Base-by-base conservation (phyloP, 2,329 filamentous ascomycete species). In the Aureobasidium sp. region DNA sequence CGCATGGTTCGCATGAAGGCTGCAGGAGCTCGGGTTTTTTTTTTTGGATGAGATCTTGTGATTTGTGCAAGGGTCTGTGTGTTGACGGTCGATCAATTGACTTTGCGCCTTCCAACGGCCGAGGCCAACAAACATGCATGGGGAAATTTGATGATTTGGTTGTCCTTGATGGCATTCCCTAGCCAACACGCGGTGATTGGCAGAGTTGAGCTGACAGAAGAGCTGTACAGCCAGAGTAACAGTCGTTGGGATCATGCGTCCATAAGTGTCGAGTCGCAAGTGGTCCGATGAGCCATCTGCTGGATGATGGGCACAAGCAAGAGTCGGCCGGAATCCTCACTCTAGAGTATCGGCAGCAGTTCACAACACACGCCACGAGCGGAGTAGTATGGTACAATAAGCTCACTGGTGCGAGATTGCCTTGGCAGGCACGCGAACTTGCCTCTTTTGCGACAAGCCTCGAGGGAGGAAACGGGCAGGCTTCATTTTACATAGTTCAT, bases 371-470 rank as follows among this genome's bases (percentile, higher is more conserved):
- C 54, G 54, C 54, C 54, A 58, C 35, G 33, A 7, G 22, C 22
- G 40, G 29, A 48, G 19, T 48, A 58, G 49, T 39, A 42, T 50
- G 45, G n/a, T 40, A 39, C 35, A 39, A 39, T 44, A 57, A 40
- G 53, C 27, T 57, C 53, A 57, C 29, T 57, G 53, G 53, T 27
- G 40, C 54, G 57, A 50, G 45, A 60, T 60, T 50, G 15, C 35
- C 57, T 60, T 60, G 57, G 57, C 57, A 60, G 57, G 57, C 57
- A 60, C 57, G 57, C 45, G n/a, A 40, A 60, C 57, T 50, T 47
- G 42, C 39, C 57, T 60, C 57, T 33, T 49, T 49, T 60, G 29
- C 44, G 33, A 35, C 44, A 60, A 49, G 44, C 44, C 42, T 33
- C 22, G 11, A 48, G 31, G 15, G 29, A 14, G 17, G 31, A 45